phyloP scores from a whole-genome alignment of 208 protist species.

The Trypanosoma avium region DNA sequence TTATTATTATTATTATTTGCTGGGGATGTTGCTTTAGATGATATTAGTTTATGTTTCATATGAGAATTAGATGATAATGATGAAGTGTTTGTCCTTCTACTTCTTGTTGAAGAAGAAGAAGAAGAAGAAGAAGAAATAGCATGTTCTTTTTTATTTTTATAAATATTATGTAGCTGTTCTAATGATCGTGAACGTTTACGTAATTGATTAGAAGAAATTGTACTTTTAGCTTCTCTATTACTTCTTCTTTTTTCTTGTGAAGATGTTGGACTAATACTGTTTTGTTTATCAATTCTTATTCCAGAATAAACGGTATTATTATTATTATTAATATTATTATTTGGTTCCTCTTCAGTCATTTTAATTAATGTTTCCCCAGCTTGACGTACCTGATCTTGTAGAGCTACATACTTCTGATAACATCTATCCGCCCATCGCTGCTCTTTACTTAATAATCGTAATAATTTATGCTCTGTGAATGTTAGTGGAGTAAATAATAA shows the following conservation, averaged over 20 bases:
- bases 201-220: too few species aligned
- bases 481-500: too few species aligned
- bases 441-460: constrained; percentile 33
- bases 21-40: not conserved
- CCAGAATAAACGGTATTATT: too few species aligned
- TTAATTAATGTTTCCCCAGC: constrained; percentile 27
- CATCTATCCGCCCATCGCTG: constrained; percentile 26
- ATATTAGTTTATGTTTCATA: too few species aligned
- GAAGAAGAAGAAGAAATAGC: too few species aligned
- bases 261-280: too few species aligned
- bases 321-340: not conserved
- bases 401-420: constrained; percentile 31
- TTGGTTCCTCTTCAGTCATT: not conserved
- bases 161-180: too few species aligned
- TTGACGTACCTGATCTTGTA: constrained; percentile 24
- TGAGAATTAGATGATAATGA: not conserved
- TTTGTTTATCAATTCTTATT: too few species aligned
- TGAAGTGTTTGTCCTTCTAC: not conserved
- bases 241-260: too few species aligned
- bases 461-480: constrained; percentile 18
- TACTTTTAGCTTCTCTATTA: too few species aligned
- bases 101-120: not conserved
- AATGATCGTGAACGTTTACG: too few species aligned
- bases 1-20: not conserved
- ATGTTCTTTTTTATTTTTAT: too few species aligned